Percentiles rank a stretch among this genome's conserved stretches.
phyloP scores from a whole-genome alignment of 257 asterid genomes.

The Eustoma russellianum region DNA sequence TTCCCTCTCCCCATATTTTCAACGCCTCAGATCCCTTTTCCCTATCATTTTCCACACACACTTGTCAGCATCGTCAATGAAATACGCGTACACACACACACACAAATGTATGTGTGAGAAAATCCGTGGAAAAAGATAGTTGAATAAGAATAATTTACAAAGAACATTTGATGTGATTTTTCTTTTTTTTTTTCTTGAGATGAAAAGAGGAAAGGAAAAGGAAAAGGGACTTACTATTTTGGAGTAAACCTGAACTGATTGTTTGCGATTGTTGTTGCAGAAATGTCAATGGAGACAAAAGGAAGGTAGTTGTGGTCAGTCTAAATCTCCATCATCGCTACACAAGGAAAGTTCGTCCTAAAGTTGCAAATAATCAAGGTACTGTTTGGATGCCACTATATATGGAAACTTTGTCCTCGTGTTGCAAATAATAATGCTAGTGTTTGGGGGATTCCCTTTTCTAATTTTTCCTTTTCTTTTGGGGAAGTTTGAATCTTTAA shows the following conservation, averaged over 20 bases:
- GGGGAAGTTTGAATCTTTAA: no score
- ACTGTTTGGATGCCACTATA: not conserved
- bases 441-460: no score
- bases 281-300: conserved; percentile 22
- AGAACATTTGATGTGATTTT: not conserved
- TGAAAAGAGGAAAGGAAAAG: not conserved
- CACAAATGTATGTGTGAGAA: not conserved
- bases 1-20: conserved; percentile 34
- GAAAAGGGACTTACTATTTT: conserved; percentile 6
- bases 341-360: conserved; percentile 27
- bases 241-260: not conserved
- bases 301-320: conserved; percentile 17
- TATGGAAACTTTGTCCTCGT: no score
- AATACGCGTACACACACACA: not conserved
- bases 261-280: not conserved
- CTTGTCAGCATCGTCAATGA: not conserved
- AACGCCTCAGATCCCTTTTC: conserved; percentile 5
- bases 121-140: not conserved
- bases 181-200: not conserved
- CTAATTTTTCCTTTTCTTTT: no score
- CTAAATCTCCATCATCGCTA: conserved; percentile 14
- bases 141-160: no score
- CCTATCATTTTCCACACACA: not conserved
- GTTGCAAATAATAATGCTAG: no score
- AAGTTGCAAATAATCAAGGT: conserved; percentile 4